Conservation (phyloP, 352 stramenopile species). For the Halophytophthora batemanensis region DNA sequence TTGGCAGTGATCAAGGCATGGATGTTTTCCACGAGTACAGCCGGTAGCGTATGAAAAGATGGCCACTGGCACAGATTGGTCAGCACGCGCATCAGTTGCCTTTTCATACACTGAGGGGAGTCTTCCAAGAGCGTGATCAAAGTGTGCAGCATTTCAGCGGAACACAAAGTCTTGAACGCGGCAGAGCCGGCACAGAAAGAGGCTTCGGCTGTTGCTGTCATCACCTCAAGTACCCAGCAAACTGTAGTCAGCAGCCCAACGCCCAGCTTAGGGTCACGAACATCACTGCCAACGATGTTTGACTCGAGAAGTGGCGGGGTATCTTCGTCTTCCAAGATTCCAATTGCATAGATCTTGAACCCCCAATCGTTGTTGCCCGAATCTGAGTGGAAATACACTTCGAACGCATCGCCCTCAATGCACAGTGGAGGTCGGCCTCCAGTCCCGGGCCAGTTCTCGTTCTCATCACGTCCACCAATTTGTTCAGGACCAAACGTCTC, state of each 20-base stretch:
- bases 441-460: slow-evolving; percentile 80
- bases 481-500: slow-evolving; percentile 49
- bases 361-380: slow-evolving; percentile 87
- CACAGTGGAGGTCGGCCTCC: slow-evolving; percentile 58
- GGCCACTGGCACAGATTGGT: slow-evolving; percentile 34
- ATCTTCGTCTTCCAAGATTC: slow-evolving; percentile 47
- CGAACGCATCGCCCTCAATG: slow-evolving; percentile 66
- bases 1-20: slow-evolving; percentile 43
- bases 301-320: not conserved
- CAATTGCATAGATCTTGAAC: slow-evolving; percentile 81
- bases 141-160: slow-evolving; percentile 28
- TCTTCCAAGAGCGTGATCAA: slow-evolving; percentile 27
- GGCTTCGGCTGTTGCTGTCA: slow-evolving; percentile 18
- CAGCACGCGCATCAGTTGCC: slow-evolving; percentile 36
- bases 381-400: slow-evolving; percentile 84
- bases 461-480: slow-evolving; percentile 61
- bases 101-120: slow-evolving; percentile 43
- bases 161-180: slow-evolving; percentile 27
- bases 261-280: slow-evolving; percentile 3
- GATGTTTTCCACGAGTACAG: slow-evolving; percentile 35
- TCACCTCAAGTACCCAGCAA: slow-evolving; percentile 37
- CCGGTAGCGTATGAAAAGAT: slow-evolving; percentile 38
- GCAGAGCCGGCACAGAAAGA: slow-evolving; percentile 11
- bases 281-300: slow-evolving; percentile 1
- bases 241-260: slow-evolving; percentile 31